A percentile compares a stretch with the other conserved stretches of the same genome.
phyloP scores from a whole-genome alignment of 2,329 filamentous ascomycete genomes.

The Chaetomium sp. region DNA sequence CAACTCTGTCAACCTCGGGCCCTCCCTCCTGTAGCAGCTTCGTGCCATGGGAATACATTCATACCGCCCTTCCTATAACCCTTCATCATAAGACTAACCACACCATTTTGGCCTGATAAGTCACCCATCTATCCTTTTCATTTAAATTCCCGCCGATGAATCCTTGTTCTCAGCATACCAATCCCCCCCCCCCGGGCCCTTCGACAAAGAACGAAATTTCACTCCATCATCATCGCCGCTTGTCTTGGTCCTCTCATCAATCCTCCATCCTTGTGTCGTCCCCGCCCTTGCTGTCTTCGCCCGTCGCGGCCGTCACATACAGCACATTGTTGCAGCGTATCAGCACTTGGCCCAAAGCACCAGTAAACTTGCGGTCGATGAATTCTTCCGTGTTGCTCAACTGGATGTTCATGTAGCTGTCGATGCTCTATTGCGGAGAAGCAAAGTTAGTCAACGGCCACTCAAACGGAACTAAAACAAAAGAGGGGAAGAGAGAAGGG shows the following conservation, averaged over 20 bases:
- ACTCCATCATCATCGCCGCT: neutral
- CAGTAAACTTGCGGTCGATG: constrained; percentile 79
- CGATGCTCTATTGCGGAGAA: constrained; percentile 55
- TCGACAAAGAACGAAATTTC: too few relatives aligned
- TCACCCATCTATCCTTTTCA: too few relatives aligned
- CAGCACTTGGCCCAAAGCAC: constrained; percentile 80
- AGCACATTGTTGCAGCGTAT: constrained; percentile 95
- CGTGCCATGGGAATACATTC: too few relatives aligned
- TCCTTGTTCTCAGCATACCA: too few relatives aligned
- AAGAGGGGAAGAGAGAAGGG: too few relatives aligned
- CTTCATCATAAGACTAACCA: too few relatives aligned
- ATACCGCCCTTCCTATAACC: too few relatives aligned
- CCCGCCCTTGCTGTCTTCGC: constrained; percentile 42
- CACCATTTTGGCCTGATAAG: too few relatives aligned
- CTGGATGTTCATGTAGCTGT: constrained; percentile 99
- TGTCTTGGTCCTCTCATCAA: constrained; percentile 21
- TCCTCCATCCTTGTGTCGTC: constrained; percentile 55
- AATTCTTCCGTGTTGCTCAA: constrained; percentile 86
- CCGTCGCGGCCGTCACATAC: constrained; percentile 65
- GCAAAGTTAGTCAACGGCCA: neutral
- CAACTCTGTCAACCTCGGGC: too few relatives aligned
- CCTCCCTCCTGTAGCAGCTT: too few relatives aligned
- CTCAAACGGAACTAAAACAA: neutral
- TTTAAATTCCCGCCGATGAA: too few relatives aligned
- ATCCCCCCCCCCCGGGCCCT: too few relatives aligned